Evolutionary conservation across 2,329 filamentous ascomycete genomes (phyloP), one percentile per base, ranked within the genome.

Genomic region (Venturia effusa): DNA sequence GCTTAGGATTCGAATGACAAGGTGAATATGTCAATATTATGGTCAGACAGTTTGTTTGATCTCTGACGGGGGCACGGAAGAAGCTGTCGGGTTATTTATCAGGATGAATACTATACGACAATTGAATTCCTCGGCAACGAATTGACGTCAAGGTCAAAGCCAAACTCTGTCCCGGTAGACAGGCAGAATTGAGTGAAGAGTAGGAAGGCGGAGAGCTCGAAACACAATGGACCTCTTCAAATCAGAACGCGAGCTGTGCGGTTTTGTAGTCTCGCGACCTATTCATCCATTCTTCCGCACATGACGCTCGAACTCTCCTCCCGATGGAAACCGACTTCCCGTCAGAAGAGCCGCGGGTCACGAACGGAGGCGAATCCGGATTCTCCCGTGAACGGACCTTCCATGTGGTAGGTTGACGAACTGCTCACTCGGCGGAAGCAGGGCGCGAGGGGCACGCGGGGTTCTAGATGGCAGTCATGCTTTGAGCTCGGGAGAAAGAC

Each of bases 141-240:
- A 40, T 40, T 41, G 59, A 60, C 37, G 34, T 40, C 59, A 60
- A 60, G 17, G 59, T 60, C 59, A 60, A 37, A 43, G 43, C 15
- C 22, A n/a, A 2, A 60, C 37, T 43, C 24, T 17, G 41, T 60
- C 8, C 1, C 57, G 8, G 30, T 22, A 22, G 27, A 17, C 11
- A 57, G 10, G 27, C 51, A 34, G 17, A n/a, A 3, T 55, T 11
- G 30, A 34, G 51, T 34, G 51, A 19, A 57, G 15, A 19, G n/a
- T 5, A 32, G 15, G 51, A 32, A 11, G 10, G 51, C 1, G 17
- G 11, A 19, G 51, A 10, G n/a, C 22, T 34, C 19, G 15, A 34
- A 22, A 34, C 22, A 34, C 51, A 30, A 34, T 19, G 19, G 15
- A 57, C 11, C 51, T 34, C 51, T 17, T 57, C 51, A 34, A 17